Percentiles rank a stretch among this genome's conserved stretches.
Evolutionary conservation across 116 monocot genomes (phyloP).

Genomic region (Iris pallida): DNA sequence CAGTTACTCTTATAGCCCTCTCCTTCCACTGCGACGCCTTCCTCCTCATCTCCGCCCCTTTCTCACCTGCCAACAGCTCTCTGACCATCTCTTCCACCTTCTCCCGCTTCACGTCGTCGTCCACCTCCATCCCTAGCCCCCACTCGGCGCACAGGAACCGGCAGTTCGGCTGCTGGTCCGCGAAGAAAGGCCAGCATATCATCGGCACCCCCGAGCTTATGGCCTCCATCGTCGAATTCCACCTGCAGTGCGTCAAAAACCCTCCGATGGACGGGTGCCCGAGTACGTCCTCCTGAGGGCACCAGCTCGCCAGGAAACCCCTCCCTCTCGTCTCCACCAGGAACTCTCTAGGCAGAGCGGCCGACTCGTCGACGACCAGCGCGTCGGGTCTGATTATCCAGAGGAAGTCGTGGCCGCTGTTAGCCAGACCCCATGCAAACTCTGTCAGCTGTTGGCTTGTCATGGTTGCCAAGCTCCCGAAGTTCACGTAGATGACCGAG

Average conservation of each 20-base stretch:
- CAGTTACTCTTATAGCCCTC: not conserved
- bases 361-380: too few relatives aligned
- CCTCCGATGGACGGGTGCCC: too few relatives aligned
- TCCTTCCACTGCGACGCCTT: constrained; percentile 14
- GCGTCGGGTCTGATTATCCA: too few relatives aligned
- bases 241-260: constrained; percentile 75
- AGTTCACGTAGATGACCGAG: too few relatives aligned
- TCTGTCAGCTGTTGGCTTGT: too few relatives aligned
- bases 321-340: too few relatives aligned
- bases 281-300: too few relatives aligned
- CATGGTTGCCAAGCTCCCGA: too few relatives aligned
- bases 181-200: constrained; percentile 30
- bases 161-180: constrained; percentile 33
- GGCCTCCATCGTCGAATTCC: constrained; percentile 86
- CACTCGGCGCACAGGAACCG: constrained; percentile 19
- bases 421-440: too few relatives aligned
- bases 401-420: too few relatives aligned
- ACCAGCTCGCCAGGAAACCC: too few relatives aligned
- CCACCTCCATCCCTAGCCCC: constrained; percentile 30
- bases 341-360: too few relatives aligned
- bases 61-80: constrained; percentile 24
- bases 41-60: constrained; percentile 23
- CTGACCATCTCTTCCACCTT: constrained; percentile 21
- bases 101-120: constrained; percentile 18
- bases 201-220: constrained; percentile 26